These are phyloP conservation scores for Triticum turgidum DNA, from an alignment of 176 grass and related monocot species.

Conservation along the genomic window DNA sequence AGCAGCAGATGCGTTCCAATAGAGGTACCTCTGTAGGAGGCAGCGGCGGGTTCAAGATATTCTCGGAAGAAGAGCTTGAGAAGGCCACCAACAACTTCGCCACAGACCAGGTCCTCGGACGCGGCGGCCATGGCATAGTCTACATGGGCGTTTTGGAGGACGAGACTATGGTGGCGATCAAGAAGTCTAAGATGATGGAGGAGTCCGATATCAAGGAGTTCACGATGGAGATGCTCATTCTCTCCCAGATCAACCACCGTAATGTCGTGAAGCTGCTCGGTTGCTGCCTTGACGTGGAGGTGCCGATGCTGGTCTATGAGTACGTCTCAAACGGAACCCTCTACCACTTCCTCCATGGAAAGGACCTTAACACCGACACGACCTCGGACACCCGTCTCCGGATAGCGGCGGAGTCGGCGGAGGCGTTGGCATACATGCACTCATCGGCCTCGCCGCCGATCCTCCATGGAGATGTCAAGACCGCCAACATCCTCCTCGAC, in stretches of 20 bases:
- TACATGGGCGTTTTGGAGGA: conserved; percentile 36
- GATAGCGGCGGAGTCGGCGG: conserved; percentile 47
- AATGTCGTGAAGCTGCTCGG: conserved; percentile 50
- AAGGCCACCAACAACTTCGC: conserved; percentile 41
- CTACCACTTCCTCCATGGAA: conserved; percentile 39
- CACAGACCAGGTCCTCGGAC: conserved; percentile 9
- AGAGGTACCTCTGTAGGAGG: neutral
- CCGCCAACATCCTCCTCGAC: conserved; percentile 47
- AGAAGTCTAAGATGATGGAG: conserved; percentile 41
- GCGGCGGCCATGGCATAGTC: conserved; percentile 32
- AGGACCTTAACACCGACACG: neutral
- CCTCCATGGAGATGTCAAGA: conserved; percentile 47
- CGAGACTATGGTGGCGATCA: conserved; percentile 21
- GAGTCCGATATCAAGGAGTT: conserved; percentile 39
- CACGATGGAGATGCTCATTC: conserved; percentile 42
- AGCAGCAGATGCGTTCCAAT: conserved; percentile 44
- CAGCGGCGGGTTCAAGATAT: conserved; percentile 31
- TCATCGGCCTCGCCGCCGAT: conserved; percentile 38
- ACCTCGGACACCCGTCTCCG: neutral
- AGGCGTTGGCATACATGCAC: conserved; percentile 46
- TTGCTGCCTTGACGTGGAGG: conserved; percentile 56
- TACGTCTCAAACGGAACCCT: conserved; percentile 49
- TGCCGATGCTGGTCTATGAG: conserved; percentile 52
- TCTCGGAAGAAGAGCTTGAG: conserved; percentile 36
- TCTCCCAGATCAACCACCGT: conserved; percentile 60